Base-by-base conservation (phyloP, 495 filamentous ascomycete genomes). In the Lasiosphaeria ovina region DNA sequence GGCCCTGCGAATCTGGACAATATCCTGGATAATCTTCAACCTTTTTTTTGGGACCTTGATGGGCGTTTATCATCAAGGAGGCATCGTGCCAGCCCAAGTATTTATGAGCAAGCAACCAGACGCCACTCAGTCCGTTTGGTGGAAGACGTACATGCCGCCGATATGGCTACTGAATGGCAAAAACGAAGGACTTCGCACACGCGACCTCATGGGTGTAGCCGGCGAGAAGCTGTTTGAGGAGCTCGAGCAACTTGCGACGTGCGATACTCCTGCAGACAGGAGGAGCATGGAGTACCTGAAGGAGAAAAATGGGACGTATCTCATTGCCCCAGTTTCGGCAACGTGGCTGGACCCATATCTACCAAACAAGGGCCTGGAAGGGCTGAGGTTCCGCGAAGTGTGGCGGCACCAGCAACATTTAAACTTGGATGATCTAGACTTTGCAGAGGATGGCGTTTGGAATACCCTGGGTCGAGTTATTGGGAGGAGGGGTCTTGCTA, bases 61-160 rank as follows among this genome's bases (percentile, higher is more conserved):
- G 89, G 94, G 94, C 6, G 72, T 89, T 7, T 98, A 94, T 66
- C 94, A 98, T 72, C 94, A 98, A 78, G 94, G 90, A 34, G 94
- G 94, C 35, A 83, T 98, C 33, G 82, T 98, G 4, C 92, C 92
- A 10, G 83, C 87, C 7, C 94, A 98, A 67, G 79, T 83, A 12
- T 84, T 84, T 56, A 66, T 84, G 68, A 82, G 79, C 68, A 79
- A 77, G 36, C 81, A 84, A 66, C 81, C 74, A 16, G 78, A 83
- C 54, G 82, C 85, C n/a, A 83, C 82, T 5, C 80, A 88, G 10
- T 89, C 89, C 3, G 80, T 96, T 55, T 98, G 93, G 93, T 98
- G 94, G 94, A 96, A 96, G 67, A 98, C 95, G 0, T 98, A 98
- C 72, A 89, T 87, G 63, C 94, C 94, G 6, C 94, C 94, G 0